Evolutionary conservation across 2,329 filamentous ascomycete species (phyloP).

Genomic region (Paraphaeosphaeria sporulosa): DNA sequence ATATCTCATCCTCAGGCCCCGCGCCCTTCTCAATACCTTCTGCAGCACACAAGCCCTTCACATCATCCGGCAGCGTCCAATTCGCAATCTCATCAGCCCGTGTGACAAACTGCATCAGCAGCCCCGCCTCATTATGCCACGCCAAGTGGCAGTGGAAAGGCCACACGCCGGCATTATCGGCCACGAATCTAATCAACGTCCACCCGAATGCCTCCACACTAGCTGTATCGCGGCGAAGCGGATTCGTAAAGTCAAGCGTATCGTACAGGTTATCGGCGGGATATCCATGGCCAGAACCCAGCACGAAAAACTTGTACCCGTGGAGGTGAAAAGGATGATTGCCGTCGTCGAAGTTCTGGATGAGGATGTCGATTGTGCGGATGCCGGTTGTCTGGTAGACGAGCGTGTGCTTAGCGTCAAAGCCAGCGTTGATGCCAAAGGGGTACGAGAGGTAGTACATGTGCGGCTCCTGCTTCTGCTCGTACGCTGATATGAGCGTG

Average conservation of each 20-base stretch:
- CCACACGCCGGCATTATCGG: conserved; percentile 70
- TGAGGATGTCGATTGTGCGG: conserved; percentile 45
- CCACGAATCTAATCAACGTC: conserved; percentile 66
- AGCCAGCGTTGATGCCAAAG: conserved; percentile 35
- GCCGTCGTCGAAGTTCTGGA: conserved; percentile 46
- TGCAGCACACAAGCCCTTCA: conserved; percentile 56
- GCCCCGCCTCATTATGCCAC: conserved; percentile 54
- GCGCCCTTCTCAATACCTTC: conserved; percentile 59
- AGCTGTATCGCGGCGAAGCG: conserved; percentile 72
- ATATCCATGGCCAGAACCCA: conserved; percentile 50
- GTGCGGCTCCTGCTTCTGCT: conserved; percentile 37
- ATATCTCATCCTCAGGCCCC: conserved; percentile 59
- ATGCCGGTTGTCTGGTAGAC: conserved; percentile 48
- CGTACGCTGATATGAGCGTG: conserved; percentile 58
- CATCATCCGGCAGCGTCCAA: conserved; percentile 56
- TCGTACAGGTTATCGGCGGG: conserved; percentile 35
- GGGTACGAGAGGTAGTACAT: conserved; percentile 17
- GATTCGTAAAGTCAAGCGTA: conserved; percentile 38
- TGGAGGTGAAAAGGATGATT: conserved; percentile 61
- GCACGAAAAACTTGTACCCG: conserved; percentile 71
- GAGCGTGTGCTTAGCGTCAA: conserved; percentile 37
- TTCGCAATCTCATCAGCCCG: conserved; percentile 55
- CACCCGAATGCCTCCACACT: conserved; percentile 71
- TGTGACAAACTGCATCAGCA: conserved; percentile 65
- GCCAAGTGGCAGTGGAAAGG: conserved; percentile 80